These are phyloP conservation scores for Polyporus tsugae DNA, from an alignment of 1,284 basidiomycete species.

Conservation along the genomic window DNA sequence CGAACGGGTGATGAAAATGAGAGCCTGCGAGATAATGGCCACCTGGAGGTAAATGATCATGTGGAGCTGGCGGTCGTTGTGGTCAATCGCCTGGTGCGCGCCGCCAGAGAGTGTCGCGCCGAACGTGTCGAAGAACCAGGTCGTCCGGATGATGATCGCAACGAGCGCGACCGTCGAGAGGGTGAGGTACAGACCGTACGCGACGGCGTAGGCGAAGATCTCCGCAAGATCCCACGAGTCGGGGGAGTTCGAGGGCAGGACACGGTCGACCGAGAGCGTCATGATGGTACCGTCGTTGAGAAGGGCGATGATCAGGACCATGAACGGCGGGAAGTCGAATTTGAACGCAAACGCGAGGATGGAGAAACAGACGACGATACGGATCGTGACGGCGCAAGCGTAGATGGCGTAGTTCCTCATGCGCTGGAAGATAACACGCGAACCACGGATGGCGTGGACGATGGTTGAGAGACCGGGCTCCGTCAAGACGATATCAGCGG, in stretches of 20 bases:
- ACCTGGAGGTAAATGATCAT: conserved; percentile 90
- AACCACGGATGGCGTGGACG: conserved; percentile 95
- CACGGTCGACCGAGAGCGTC: conserved; percentile 97
- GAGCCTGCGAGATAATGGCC: conserved; percentile 97
- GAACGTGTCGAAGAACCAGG: conserved; percentile 91
- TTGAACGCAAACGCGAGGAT: conserved; percentile 96
- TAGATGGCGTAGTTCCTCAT: conserved; percentile 97
- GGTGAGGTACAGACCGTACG: conserved; percentile 94
- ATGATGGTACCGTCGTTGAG: conserved; percentile 99
- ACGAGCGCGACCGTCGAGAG: conserved; percentile 88
- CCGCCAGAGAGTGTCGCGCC: conserved; percentile 66
- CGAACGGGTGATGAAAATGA: conserved; percentile 97
- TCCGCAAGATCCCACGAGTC: conserved; percentile 97
- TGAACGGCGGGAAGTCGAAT: conserved; percentile 99
- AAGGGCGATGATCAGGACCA: conserved; percentile 97
- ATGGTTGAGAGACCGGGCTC: conserved; percentile 97
- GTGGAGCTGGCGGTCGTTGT: conserved; percentile 84
- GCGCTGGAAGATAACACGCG: conserved; percentile 96
- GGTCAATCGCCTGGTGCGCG: conserved; percentile 47
- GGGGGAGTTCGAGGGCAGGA: conserved; percentile 89
- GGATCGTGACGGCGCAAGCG: conserved; percentile 93
- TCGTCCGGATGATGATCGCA: conserved; percentile 86
- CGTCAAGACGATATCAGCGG: conserved; percentile 94
- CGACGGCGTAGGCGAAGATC: conserved; percentile 95
- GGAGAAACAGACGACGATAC: conserved; percentile 98